A percentile compares a stretch with the other conserved stretches of the same genome.
phyloP scores from a whole-genome alignment of 805 yeast genomes.

The Candida vaughaniae region DNA sequence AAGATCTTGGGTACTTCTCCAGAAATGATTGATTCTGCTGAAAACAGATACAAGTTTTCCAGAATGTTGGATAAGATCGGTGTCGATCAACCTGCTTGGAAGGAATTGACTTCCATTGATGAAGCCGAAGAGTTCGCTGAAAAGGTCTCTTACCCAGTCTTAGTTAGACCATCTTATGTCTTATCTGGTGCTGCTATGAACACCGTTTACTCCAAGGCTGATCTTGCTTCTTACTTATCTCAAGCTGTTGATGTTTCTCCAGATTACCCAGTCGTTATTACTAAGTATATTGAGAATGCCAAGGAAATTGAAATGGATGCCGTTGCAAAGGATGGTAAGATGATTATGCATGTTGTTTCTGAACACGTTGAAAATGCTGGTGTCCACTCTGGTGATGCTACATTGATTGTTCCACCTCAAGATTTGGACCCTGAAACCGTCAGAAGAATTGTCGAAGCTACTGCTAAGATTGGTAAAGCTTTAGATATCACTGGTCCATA shows the following conservation, averaged over 20 bases:
- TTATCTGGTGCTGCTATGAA: constrained; percentile 99
- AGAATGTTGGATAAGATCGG: constrained; percentile 95
- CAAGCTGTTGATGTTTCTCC: constrained; percentile 98
- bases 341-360: constrained; percentile 91
- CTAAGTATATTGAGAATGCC: constrained; percentile 94
- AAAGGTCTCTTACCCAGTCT: constrained; percentile 87
- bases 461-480: constrained; percentile 91
- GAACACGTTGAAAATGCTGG: constrained; percentile 99
- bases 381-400: constrained; percentile 98
- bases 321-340: constrained; percentile 86
- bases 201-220: constrained; percentile 87
- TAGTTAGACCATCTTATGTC: constrained; percentile 97
- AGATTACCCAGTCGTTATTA: constrained; percentile 96
- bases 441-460: constrained; percentile 85
- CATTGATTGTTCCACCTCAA: constrained; percentile 91
- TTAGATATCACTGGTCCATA: constrained; percentile 97
- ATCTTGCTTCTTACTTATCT: constrained; percentile 78
- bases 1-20: constrained; percentile 97
- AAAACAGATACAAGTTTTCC: constrained; percentile 95
- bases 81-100: constrained; percentile 99
- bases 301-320: constrained; percentile 97
- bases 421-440: constrained; percentile 85
- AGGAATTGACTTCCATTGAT: constrained; percentile 86
- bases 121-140: constrained; percentile 94
- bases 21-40: constrained; percentile 97